Conservation (phyloP, 2,329 filamentous ascomycete species). For the Pestalotiopsis sp. region DNA sequence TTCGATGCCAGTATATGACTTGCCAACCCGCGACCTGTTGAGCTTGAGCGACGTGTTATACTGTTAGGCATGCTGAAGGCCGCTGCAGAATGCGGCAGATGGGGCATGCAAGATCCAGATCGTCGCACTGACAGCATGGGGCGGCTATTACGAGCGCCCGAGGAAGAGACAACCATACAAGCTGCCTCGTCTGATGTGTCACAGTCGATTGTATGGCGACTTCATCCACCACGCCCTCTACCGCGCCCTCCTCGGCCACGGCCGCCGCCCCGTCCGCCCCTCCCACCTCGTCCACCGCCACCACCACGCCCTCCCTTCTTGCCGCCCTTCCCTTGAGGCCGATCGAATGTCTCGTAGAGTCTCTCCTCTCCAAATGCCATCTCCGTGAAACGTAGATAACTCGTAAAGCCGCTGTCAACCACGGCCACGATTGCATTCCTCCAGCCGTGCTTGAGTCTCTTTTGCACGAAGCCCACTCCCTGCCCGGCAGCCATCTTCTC, state of each 20-base stretch:
- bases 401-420: conserved; percentile 87
- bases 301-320: conserved; percentile 17
- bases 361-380: conserved; percentile 77
- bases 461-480: conserved; percentile 55
- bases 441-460: conserved; percentile 80
- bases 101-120: no score
- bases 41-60: no score
- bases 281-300: conserved; percentile 20
- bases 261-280: conserved; percentile 20
- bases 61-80: no score
- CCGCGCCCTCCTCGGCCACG: conserved; percentile 21
- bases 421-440: conserved; percentile 84
- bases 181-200: not conserved
- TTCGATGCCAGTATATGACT: no score
- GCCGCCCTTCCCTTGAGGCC: conserved; percentile 29
- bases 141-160: no score
- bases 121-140: no score
- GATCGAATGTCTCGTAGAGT: conserved; percentile 64
- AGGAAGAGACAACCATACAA: no score
- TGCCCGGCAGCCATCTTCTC: conserved; percentile 43
- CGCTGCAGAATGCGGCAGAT: no score
- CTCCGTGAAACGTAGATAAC: conserved; percentile 82
- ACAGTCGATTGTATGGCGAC: not conserved
- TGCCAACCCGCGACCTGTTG: no score
- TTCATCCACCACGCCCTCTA: conserved; percentile 1